These are phyloP conservation scores for Tolypocladium pustulatum DNA, from an alignment of 2,329 filamentous ascomycete species.

Conservation along the genomic window DNA sequence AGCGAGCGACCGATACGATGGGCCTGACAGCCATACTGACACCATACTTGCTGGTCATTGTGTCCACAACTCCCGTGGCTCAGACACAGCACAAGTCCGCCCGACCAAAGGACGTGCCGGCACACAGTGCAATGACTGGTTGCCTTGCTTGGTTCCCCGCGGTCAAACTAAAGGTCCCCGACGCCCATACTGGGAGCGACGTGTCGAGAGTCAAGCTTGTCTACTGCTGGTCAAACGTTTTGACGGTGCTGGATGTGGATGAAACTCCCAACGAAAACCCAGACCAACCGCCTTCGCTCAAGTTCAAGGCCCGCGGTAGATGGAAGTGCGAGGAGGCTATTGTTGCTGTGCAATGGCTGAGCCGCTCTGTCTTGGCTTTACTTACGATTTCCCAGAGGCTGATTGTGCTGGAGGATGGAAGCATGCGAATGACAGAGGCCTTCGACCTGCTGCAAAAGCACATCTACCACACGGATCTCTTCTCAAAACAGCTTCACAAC, in stretches of 20 bases:
- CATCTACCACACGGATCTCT: conserved; percentile 84
- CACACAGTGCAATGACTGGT: conserved; percentile 85
- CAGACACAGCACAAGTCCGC: conserved; percentile 94
- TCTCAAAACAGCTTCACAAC: conserved; percentile 73
- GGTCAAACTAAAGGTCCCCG: conserved; percentile 75
- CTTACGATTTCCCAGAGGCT: conserved; percentile 90
- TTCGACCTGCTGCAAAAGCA: conserved; percentile 88
- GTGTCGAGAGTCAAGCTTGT: conserved; percentile 78
- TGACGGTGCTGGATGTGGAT: conserved; percentile 84
- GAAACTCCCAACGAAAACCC: conserved; percentile 58
- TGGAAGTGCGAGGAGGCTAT: conserved; percentile 95
- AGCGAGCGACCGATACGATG: conserved; percentile 76
- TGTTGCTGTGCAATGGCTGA: conserved; percentile 93
- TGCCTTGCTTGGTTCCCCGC: conserved; percentile 96
- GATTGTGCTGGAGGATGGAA: conserved; percentile 82
- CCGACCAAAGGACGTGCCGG: conserved; percentile 79
- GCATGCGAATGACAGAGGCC: conserved; percentile 83
- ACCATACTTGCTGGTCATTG: conserved; percentile 89
- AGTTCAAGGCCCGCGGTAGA: conserved; percentile 72
- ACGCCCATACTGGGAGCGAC: conserved; percentile 54
- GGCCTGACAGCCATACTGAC: conserved; percentile 92
- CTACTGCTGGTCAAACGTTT: conserved; percentile 97
- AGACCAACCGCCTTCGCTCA: conserved; percentile 67
- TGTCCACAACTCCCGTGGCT: conserved; percentile 91
- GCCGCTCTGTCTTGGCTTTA: conserved; percentile 80